These are phyloP conservation scores for Tuber melanosporum DNA, from an alignment of 495 filamentous ascomycete species.

Conservation along the genomic window DNA sequence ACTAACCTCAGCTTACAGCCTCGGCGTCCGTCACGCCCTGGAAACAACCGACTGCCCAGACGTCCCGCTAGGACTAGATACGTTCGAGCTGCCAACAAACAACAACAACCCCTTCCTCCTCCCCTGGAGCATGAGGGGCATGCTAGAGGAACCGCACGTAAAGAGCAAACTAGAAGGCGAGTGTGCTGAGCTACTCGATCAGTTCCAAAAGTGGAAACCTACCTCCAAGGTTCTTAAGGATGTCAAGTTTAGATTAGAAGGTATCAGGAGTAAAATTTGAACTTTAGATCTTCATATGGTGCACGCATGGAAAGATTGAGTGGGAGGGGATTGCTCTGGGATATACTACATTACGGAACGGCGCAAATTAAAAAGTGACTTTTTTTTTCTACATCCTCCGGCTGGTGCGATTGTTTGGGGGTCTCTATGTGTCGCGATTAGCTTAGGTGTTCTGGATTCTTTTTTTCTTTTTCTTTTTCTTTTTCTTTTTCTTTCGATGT, in stretches of 20 bases:
- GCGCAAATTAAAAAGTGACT: conserved; percentile 4
- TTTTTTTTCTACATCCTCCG: not conserved
- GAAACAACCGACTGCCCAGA: conserved; percentile 65
- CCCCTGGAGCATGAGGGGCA: conserved; percentile 86
- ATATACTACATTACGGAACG: not conserved
- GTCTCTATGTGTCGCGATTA: not conserved
- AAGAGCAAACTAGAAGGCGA: conserved; percentile 69
- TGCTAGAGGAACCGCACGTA: conserved; percentile 88
- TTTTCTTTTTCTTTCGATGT: not conserved
- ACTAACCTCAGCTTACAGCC: conserved; percentile 46
- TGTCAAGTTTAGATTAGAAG: conserved; percentile 92
- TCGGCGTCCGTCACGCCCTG: conserved; percentile 77
- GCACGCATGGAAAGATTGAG: not conserved
- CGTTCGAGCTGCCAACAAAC: conserved; percentile 48
- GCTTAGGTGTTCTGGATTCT: not conserved
- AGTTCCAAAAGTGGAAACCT: conserved; percentile 94
- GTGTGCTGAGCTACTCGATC: conserved; percentile 67
- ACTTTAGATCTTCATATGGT: not conserved
- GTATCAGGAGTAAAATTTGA: conserved; percentile 50
- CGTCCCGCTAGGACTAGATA: conserved; percentile 50
- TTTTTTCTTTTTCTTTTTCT: no score
- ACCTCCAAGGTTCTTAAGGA: conserved; percentile 83
- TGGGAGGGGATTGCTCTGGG: not conserved
- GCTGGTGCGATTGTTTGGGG: not conserved
- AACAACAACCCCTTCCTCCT: conserved; percentile 75